These are phyloP conservation scores for Ogataea corticis DNA, from an alignment of 805 yeast genomes.

Conservation along the genomic window DNA sequence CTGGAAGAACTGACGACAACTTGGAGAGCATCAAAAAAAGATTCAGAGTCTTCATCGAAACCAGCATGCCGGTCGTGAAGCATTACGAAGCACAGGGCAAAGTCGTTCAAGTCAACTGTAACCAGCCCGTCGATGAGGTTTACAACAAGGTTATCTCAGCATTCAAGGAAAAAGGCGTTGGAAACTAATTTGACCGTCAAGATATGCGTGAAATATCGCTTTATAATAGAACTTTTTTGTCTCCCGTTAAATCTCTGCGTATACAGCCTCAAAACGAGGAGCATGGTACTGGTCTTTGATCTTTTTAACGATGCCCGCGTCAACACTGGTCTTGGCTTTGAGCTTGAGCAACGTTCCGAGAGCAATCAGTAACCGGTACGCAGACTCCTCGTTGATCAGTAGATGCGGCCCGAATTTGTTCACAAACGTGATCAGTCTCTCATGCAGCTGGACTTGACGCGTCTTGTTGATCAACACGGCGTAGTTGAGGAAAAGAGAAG, in stretches of 20 bases:
- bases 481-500: conserved; percentile 54
- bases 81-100: conserved; percentile 70
- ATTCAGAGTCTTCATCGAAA: conserved; percentile 80
- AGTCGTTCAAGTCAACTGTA: conserved; percentile 79
- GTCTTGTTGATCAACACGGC: conserved; percentile 39
- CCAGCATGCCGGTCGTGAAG: conserved; percentile 92
- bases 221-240: conserved; percentile 5
- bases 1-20: conserved; percentile 93
- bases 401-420: conserved; percentile 18
- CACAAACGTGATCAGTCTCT: conserved; percentile 27
- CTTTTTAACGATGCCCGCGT: conserved; percentile 9
- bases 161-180: conserved; percentile 46
- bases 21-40: conserved; percentile 88
- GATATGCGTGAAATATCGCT: no score
- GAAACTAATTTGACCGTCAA: conserved; percentile 6
- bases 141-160: conserved; percentile 68
- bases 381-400: conserved; percentile 56
- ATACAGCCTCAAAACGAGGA: conserved; percentile 23
- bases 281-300: conserved; percentile 11
- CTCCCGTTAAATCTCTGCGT: conserved; percentile 20
- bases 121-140: conserved; percentile 78
- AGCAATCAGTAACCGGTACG: conserved; percentile 62
- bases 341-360: conserved; percentile 55
- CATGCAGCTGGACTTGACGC: conserved; percentile 30
- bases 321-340: conserved; percentile 9